phyloP scores from a whole-genome alignment of 2,329 filamentous ascomycete species.

The Hirsutella thompsonii region DNA sequence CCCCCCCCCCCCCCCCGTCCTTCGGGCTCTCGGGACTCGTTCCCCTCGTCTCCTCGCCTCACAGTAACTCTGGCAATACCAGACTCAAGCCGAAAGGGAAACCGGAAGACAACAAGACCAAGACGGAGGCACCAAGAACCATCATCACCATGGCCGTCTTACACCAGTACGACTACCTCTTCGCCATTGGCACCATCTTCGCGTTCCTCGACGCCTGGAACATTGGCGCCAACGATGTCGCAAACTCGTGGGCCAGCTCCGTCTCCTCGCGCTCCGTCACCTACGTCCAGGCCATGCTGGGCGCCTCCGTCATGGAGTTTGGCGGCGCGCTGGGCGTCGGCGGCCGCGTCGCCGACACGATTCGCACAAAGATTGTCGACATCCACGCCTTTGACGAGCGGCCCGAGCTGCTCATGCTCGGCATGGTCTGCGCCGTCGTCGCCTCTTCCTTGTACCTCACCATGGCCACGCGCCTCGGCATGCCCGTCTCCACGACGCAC shows the following conservation, averaged over 20 bases:
- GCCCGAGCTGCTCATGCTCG: conserved; percentile 43
- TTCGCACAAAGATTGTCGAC: conserved; percentile 45
- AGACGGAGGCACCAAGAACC: too few species aligned
- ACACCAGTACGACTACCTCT: conserved; percentile 47
- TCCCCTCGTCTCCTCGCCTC: too few species aligned
- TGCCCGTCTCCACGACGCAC: conserved; percentile 50
- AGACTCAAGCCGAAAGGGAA: too few species aligned
- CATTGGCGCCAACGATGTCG: conserved; percentile 51
- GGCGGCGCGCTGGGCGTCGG: conserved; percentile 47
- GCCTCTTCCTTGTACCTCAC: conserved; percentile 44
- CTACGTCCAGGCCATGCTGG: conserved; percentile 45
- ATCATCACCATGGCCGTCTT: conserved; percentile 10
- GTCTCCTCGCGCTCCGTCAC: conserved; percentile 56
- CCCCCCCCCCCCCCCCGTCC: too few species aligned
- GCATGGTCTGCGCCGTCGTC: conserved; percentile 42
- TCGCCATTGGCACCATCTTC: conserved; percentile 52
- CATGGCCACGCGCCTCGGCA: conserved; percentile 36
- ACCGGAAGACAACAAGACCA: too few species aligned
- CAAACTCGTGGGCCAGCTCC: conserved; percentile 64
- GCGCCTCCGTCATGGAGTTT: conserved; percentile 48
- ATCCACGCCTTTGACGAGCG: conserved; percentile 29
- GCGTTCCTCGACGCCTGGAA: conserved; percentile 56
- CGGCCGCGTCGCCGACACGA: conserved; percentile 46
- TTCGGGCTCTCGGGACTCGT: too few species aligned
- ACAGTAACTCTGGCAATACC: too few species aligned